Conservation (phyloP, 495 filamentous ascomycete species). For the Penicillium robsamsonii region DNA sequence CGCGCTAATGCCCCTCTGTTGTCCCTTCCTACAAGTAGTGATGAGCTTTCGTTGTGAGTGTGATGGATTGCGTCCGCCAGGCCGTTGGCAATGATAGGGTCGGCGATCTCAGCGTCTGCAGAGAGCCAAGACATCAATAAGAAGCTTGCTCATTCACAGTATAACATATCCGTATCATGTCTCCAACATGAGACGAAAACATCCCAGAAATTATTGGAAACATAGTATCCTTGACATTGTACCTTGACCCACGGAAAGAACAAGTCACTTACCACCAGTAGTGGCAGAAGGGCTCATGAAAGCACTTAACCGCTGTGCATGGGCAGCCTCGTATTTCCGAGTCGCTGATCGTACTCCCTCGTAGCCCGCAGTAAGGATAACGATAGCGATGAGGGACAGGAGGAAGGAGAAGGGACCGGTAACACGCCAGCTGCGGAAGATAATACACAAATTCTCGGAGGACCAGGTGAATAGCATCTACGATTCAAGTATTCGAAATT, state of each 20-base stretch:
- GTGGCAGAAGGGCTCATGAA: conserved; percentile 37
- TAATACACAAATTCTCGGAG: conserved; percentile 86
- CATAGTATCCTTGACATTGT: conserved; percentile 2
- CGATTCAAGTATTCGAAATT: background rate
- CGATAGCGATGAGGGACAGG: conserved; percentile 76
- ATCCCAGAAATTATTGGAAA: background rate
- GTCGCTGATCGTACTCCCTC: conserved; percentile 77
- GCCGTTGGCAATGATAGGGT: conserved; percentile 31
- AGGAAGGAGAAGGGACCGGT: conserved; percentile 67
- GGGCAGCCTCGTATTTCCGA: conserved; percentile 69
- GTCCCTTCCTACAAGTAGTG: conserved; percentile 62
- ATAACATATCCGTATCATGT: conserved; percentile 10
- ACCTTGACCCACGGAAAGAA: conserved; percentile 1
- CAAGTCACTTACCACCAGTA: conserved; percentile 52
- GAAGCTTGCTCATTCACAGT: conserved; percentile 23
- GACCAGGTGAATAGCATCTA: conserved; percentile 99
- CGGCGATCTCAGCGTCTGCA: conserved; percentile 49
- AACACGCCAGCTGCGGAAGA: conserved; percentile 90
- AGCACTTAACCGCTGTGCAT: conserved; percentile 46
- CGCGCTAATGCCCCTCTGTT: conserved; percentile 44
- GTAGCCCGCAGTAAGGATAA: conserved; percentile 82
- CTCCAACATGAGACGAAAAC: background rate
- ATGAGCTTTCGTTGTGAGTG: conserved; percentile 62
- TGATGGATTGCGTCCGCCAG: conserved; percentile 18
- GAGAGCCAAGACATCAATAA: conserved; percentile 35